Conservation (phyloP, 139 green algal species). For the Gonium pectorale region DNA sequence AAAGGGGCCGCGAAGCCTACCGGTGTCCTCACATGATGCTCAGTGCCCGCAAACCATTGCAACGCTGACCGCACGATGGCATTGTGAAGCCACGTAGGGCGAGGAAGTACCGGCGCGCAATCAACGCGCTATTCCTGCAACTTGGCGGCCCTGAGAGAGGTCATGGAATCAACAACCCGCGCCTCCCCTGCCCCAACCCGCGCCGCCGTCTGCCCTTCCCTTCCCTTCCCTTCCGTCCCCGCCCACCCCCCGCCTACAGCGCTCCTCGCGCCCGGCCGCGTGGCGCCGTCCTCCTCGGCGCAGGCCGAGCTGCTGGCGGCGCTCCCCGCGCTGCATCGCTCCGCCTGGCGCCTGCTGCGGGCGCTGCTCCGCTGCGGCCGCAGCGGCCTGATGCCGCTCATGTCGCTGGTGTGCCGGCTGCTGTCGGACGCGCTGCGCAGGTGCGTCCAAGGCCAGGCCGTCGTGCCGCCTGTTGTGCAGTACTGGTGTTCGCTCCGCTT, state of each 20-base stretch:
- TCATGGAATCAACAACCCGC: neutral
- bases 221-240: too few species aligned
- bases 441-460: too few species aligned
- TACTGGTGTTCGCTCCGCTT: too few species aligned
- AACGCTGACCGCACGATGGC: too few species aligned
- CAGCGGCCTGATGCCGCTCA: conserved; percentile 51
- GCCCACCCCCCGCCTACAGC: neutral
- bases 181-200: neutral
- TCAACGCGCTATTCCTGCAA: too few species aligned
- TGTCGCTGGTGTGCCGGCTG: conserved; percentile 47
- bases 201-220: neutral
- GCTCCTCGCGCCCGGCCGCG: conserved; percentile 44
- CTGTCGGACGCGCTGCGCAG: conserved; percentile 51
- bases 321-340: conserved; percentile 45
- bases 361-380: conserved; percentile 16
- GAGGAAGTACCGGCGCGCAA: too few species aligned
- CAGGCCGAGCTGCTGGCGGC: conserved; percentile 63
- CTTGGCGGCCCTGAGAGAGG: too few species aligned
- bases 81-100: too few species aligned
- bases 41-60: too few species aligned
- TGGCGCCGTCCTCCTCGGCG: conserved; percentile 42
- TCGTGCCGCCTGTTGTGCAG: too few species aligned
- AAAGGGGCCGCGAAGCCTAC: too few species aligned
- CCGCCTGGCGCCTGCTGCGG: conserved; percentile 45
- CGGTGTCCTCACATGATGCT: too few species aligned